phyloP scores from a whole-genome alignment of 2,329 filamentous ascomycete genomes.

The Tolypocladium guangdongense region DNA sequence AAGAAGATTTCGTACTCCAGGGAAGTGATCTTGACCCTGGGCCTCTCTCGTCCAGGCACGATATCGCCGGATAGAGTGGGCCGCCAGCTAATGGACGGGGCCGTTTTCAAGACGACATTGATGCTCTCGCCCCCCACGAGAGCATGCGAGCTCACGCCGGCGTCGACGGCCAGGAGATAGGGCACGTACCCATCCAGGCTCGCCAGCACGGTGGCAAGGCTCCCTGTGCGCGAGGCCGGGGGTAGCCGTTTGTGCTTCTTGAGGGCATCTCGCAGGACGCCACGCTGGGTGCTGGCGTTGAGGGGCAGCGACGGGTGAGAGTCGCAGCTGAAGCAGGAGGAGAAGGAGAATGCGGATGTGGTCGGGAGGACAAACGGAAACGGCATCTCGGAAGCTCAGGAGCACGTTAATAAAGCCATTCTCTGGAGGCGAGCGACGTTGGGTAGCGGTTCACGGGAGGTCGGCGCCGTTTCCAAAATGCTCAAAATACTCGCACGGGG shows the following conservation, averaged over 20 bases:
- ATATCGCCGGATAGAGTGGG: slow-evolving; percentile 60
- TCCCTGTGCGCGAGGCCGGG: slow-evolving; percentile 54
- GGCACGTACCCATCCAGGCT: slow-evolving; percentile 70
- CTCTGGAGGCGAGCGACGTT: not conserved
- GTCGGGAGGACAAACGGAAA: slow-evolving; percentile 84
- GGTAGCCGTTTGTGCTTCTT: slow-evolving; percentile 87
- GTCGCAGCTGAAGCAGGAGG: slow-evolving; percentile 62
- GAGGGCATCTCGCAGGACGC: slow-evolving; percentile 69
- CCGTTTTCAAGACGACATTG: slow-evolving; percentile 50
- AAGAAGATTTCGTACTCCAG: slow-evolving; percentile 80
- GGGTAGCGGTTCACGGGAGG: too few relatives aligned
- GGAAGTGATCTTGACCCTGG: slow-evolving; percentile 58
- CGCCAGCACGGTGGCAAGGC: slow-evolving; percentile 59
- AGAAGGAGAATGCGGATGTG: slow-evolving; percentile 77
- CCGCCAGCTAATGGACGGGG: slow-evolving; percentile 70
- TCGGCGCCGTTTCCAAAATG: too few relatives aligned
- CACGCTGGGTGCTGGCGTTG: slow-evolving; percentile 70
- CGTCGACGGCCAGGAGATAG: slow-evolving; percentile 68
- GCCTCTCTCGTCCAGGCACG: slow-evolving; percentile 51
- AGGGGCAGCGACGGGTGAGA: slow-evolving; percentile 85
- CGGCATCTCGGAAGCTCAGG: slow-evolving; percentile 52
- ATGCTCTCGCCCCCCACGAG: slow-evolving; percentile 45
- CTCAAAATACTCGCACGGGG: too few relatives aligned
- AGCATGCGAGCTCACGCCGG: slow-evolving; percentile 47
- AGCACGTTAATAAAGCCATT: not conserved